Conservation (phyloP, 1,284 basidiomycete species). For the Puccinia sorghi region DNA sequence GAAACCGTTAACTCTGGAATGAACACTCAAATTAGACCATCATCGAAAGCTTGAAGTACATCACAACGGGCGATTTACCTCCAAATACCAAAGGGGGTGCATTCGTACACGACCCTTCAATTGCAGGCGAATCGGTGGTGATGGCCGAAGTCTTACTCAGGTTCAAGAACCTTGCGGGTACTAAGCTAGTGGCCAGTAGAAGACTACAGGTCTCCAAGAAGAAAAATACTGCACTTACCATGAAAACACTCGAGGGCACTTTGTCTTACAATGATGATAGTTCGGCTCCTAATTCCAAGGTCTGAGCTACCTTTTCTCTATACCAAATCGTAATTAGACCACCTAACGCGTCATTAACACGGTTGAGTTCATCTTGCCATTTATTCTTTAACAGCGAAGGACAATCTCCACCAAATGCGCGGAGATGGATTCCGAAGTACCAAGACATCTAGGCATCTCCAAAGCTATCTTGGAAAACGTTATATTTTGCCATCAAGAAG, state of each 20-base stretch:
- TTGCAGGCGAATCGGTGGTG: constrained; percentile 97
- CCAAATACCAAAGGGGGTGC: constrained; percentile 97
- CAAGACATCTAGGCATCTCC: constrained; percentile 87
- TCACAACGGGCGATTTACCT: constrained; percentile 95
- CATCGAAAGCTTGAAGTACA: constrained; percentile 99
- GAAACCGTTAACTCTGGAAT: background rate
- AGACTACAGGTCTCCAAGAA: constrained; percentile 91
- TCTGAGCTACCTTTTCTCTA: constrained; percentile 68
- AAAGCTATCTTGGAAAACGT: constrained; percentile 97
- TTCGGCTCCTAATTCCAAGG: constrained; percentile 59
- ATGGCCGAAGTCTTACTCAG: constrained; percentile 96
- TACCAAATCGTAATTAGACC: constrained; percentile 58
- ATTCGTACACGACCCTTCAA: constrained; percentile 92
- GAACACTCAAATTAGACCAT: constrained; percentile 66
- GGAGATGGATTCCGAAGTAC: constrained; percentile 93
- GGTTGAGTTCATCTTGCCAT: background rate
- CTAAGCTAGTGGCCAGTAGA: constrained; percentile 86
- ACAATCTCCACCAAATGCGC: constrained; percentile 93
- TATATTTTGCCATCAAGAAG: constrained; percentile 99
- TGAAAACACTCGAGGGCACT: constrained; percentile 97
- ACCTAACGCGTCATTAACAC: background rate
- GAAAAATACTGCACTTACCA: constrained; percentile 74
- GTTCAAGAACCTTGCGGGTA: constrained; percentile 83
- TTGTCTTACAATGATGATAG: constrained; percentile 70
- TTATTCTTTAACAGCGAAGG: constrained; percentile 65